Evolutionary conservation across 2,329 filamentous ascomycete genomes (phyloP).

Genomic region (Monilinia fructicola): DNA sequence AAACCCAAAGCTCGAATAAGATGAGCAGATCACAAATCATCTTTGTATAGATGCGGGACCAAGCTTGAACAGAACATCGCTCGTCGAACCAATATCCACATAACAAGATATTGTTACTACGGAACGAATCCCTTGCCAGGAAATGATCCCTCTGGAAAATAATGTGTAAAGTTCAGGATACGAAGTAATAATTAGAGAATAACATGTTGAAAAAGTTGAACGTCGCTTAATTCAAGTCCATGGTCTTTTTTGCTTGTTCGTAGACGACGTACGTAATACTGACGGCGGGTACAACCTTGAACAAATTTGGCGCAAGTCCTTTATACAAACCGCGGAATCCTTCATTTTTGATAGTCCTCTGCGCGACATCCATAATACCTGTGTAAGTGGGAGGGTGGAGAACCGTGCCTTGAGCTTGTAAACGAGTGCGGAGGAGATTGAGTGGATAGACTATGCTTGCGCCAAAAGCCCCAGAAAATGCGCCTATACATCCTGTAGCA

Average conservation of each 20-base stretch:
- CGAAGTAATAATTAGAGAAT: neutral
- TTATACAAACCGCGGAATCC: conserved; percentile 88
- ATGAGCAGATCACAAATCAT: neutral
- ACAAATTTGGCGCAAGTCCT: conserved; percentile 87
- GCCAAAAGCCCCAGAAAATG: conserved; percentile 85
- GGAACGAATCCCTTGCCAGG: neutral
- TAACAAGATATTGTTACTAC: neutral
- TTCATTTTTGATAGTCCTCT: conserved; percentile 79
- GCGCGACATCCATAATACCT: conserved; percentile 85
- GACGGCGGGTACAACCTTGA: conserved; percentile 94
- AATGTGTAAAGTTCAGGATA: neutral
- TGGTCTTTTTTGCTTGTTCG: conserved; percentile 78
- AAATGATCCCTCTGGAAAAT: neutral
- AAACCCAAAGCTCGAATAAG: neutral
- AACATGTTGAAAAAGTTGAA: neutral
- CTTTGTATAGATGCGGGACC: neutral
- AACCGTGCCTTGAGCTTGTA: conserved; percentile 93
- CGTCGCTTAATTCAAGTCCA: conserved; percentile 43
- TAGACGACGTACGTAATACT: conserved; percentile 95
- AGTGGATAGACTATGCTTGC: conserved; percentile 93
- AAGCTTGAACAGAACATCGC: neutral
- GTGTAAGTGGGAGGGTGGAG: conserved; percentile 88
- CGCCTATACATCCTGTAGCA: conserved; percentile 83
- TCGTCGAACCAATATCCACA: neutral
- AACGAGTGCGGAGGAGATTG: conserved; percentile 85